Evolutionary conservation across 2,329 filamentous ascomycete species (phyloP).

Genomic region (Paraphoma sp.): DNA sequence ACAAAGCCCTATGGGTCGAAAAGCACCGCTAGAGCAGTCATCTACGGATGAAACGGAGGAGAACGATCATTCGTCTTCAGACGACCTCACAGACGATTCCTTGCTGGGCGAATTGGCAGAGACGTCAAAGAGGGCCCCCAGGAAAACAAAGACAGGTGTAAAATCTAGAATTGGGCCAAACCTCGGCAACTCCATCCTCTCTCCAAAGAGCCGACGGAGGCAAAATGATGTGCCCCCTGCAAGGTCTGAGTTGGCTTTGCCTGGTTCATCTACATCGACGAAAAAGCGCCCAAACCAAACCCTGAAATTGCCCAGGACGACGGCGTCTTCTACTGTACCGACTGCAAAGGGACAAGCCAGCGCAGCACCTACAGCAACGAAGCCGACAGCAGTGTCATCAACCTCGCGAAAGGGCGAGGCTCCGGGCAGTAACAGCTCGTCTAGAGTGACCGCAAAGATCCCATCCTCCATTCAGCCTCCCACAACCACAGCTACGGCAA

Average conservation of each 20-base stretch:
- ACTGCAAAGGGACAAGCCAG: not conserved
- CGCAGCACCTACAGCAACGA: no score
- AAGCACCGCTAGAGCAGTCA: conserved; percentile 23
- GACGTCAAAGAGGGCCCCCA: not conserved
- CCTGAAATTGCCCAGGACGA: not conserved
- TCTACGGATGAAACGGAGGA: conserved; percentile 13
- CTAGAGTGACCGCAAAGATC: not conserved
- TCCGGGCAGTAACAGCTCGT: not conserved
- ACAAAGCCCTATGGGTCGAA: conserved; percentile 8
- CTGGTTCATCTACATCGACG: not conserved
- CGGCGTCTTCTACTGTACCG: not conserved
- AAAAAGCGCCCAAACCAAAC: not conserved
- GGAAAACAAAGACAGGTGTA: not conserved
- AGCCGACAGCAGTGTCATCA: no score
- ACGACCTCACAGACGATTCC: conserved; percentile 9
- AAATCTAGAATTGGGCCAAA: not conserved
- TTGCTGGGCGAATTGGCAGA: conserved; percentile 8
- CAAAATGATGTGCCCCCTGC: not conserved
- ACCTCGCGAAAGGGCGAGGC: not conserved
- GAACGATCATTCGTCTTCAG: conserved; percentile 3
- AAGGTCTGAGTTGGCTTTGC: not conserved
- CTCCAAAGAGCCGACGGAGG: not conserved
- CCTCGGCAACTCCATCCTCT: conserved; percentile 4
- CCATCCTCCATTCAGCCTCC: no score
- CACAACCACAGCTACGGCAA: no score